Base-by-base conservation (phyloP, 192 early-diverging fungal genomes). In the Kappamyces sp. region DNA sequence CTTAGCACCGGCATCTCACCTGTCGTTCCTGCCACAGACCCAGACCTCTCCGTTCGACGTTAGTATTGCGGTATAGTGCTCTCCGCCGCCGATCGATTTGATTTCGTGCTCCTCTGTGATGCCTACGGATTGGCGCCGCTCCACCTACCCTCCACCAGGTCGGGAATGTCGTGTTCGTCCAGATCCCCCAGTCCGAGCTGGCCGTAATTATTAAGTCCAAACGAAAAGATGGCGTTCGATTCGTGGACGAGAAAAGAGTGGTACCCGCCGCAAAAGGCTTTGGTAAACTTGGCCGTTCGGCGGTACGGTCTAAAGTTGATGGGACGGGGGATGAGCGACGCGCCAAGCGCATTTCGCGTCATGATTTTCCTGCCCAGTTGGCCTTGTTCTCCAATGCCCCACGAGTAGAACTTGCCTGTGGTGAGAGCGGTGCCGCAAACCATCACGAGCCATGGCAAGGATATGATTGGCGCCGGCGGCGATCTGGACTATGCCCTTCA, bases 191-290 rank as follows among this genome's bases (percentile, higher is more conserved):
- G 62, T 1, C 91, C 91, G 55, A 91, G 85, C 71, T 98, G 94
- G 45, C 80, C 81, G 64, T 86, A 88, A 57, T 92, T 93, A 68
- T 98, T 98, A 48, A 93, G 74, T 12, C 94, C 94, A 84, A 89
- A 93, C 6, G 82, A 76, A 59, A 77, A 91, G 9, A 93, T 69
- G 9, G 76, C 65, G 49, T 83, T 80, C 22, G 78, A 69, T 5
- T 76, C 73, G 53, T 84, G 80, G 5, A 94, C 78, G 1, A 88
- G 79, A 64, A 92, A 92, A 3, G 87, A 88, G 66, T 90, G 86
- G 69, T 93, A 90, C 5, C 86, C 79, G 14, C 91, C 93, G 31
- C 83, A 84, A 14, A 80, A 89, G 22, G 91, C 86, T 35, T 65
- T 65, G 4, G 57, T 60, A 54, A 95, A 81, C 22, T 62, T 80